Percentiles rank a stretch among this genome's conserved stretches.
These are phyloP conservation scores for Ogataea wickerhamii DNA, from an alignment of 805 yeast species.

Conservation along the genomic window DNA sequence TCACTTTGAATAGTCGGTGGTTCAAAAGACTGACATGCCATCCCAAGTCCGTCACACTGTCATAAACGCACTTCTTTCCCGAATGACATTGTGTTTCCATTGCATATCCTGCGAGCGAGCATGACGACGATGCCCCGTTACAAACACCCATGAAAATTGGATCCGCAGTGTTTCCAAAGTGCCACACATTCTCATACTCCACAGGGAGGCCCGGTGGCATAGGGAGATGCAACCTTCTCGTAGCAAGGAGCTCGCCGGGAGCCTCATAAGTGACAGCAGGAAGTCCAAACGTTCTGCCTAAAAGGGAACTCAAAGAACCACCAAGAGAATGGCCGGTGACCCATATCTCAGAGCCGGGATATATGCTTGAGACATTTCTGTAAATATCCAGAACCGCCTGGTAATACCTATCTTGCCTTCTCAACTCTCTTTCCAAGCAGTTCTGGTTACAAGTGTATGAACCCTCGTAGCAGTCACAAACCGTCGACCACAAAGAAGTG, in stretches of 20 bases:
- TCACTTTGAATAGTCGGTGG: conserved; percentile 87
- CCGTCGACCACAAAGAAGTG: conserved; percentile 88
- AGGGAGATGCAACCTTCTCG: conserved; percentile 82
- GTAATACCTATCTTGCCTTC: conserved; percentile 76
- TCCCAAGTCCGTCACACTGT: conserved; percentile 82
- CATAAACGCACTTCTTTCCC: conserved; percentile 83
- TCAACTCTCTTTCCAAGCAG: conserved; percentile 76
- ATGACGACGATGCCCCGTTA: conserved; percentile 85
- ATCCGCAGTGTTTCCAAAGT: conserved; percentile 94
- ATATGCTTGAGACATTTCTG: conserved; percentile 59
- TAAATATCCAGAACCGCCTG: conserved; percentile 75
- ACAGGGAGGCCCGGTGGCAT: conserved; percentile 85
- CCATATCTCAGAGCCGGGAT: conserved; percentile 79
- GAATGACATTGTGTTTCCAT: conserved; percentile 96
- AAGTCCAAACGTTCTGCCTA: conserved; percentile 85
- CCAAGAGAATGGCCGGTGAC: conserved; percentile 94
- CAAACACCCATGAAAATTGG: conserved; percentile 97
- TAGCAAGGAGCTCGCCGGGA: conserved; percentile 86
- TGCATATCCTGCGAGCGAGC: conserved; percentile 92
- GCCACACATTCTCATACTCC: conserved; percentile 84
- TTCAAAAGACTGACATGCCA: conserved; percentile 87
- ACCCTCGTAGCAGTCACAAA: conserved; percentile 85
- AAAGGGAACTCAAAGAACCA: conserved; percentile 74
- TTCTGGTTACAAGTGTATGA: conserved; percentile 85
- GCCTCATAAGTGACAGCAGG: conserved; percentile 92